phyloP scores from a whole-genome alignment of 73 alveolate species.

The Paramecium caudatum region DNA sequence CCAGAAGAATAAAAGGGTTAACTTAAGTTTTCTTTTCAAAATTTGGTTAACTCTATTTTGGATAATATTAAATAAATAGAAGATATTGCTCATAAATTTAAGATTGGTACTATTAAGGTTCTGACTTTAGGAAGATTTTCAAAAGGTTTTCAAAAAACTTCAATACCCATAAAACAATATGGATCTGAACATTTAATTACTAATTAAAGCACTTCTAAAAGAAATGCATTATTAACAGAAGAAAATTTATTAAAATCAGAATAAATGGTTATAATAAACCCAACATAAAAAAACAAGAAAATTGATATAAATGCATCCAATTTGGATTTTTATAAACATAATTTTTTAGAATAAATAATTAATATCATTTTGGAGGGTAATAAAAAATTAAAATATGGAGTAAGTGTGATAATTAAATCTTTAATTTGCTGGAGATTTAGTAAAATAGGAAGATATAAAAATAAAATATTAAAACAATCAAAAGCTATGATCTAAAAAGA shows the following conservation, averaged over 20 bases:
- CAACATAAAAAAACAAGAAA: too few species aligned
- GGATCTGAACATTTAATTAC: neutral
- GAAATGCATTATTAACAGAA: constrained; percentile 23
- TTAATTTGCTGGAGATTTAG: constrained; percentile 1
- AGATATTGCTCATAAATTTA: constrained; percentile 45
- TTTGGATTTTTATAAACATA: constrained; percentile 1
- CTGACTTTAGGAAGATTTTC: constrained; percentile 13
- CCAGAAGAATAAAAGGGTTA: neutral
- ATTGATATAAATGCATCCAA: neutral
- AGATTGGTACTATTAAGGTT: neutral
- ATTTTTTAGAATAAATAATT: constrained; percentile 37
- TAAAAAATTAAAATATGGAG: neutral
- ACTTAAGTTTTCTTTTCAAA: neutral
- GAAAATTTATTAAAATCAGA: neutral
- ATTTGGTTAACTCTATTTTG: neutral
- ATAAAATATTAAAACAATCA: neutral
- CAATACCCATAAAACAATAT: neutral
- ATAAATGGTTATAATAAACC: neutral
- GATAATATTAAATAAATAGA: constrained; percentile 45
- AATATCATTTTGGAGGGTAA: neutral
- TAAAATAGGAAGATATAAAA: neutral
- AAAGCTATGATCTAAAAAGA: constrained; percentile 51
- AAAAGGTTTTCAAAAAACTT: neutral
- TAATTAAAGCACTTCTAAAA: constrained; percentile 15
- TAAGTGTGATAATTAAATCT: neutral